A percentile compares a stretch with the other conserved stretches of the same genome.
phyloP scores from a whole-genome alignment of 2,329 filamentous ascomycete genomes.

The Paradendryphiella salina region DNA sequence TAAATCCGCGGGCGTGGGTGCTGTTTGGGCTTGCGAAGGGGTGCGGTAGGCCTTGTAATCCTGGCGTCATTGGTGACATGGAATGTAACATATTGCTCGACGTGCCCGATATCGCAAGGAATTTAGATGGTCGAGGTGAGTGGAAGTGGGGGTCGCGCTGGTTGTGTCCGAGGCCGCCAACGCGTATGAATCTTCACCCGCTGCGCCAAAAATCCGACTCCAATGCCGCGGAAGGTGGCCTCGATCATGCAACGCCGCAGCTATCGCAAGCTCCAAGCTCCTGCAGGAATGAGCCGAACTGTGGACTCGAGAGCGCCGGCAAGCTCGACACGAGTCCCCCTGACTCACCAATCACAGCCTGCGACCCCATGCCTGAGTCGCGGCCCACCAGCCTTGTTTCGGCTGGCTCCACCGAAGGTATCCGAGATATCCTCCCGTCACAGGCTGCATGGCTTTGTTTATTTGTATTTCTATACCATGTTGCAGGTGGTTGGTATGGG shows the following conservation, averaged over 20 bases:
- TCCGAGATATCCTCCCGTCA: background rate
- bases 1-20: slow-evolving; percentile 40
- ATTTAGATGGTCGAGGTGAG: slow-evolving; percentile 14
- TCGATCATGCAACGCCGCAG: slow-evolving; percentile 12
- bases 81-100: slow-evolving; percentile 22
- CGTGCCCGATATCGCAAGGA: slow-evolving; percentile 23
- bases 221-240: slow-evolving; percentile 1
- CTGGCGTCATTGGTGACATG: slow-evolving; percentile 41
- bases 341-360: slow-evolving; percentile 14
- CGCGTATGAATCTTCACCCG: slow-evolving; percentile 9
- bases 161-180: slow-evolving; percentile 14
- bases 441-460: background rate
- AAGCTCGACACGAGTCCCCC: slow-evolving; percentile 5
- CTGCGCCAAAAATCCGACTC: slow-evolving; percentile 10
- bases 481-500: no score
- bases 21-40: slow-evolving; percentile 38
- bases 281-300: slow-evolving; percentile 22
- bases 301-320: slow-evolving; percentile 10
- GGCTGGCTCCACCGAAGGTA: slow-evolving; percentile 4
- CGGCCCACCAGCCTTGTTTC: slow-evolving; percentile 9
- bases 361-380: slow-evolving; percentile 3
- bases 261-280: slow-evolving; percentile 17
- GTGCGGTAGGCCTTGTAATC: slow-evolving; percentile 29
- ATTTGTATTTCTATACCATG: background rate
- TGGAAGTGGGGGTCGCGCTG: slow-evolving; percentile 17